These are phyloP conservation scores for Chalaropsis thielavioides DNA, from an alignment of 2,329 filamentous ascomycete genomes.

Conservation along the genomic window DNA sequence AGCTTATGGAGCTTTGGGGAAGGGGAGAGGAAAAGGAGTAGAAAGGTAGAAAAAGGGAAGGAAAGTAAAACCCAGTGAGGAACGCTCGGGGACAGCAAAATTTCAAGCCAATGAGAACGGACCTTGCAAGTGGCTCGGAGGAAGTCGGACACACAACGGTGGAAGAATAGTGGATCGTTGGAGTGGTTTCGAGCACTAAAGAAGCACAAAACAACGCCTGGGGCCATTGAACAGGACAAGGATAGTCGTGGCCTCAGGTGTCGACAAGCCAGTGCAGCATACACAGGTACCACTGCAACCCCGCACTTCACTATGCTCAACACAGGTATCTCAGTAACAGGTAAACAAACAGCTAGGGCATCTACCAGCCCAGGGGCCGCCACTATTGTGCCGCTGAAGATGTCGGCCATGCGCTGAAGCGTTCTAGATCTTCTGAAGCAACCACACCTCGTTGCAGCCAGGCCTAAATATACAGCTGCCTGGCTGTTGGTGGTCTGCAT, in stretches of 20 bases:
- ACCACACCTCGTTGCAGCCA: background rate
- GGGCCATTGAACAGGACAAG: slow-evolving; percentile 3
- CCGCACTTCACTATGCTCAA: slow-evolving; percentile 15
- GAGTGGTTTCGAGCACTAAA: slow-evolving; percentile 13
- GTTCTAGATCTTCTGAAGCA: background rate
- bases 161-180: slow-evolving; percentile 18
- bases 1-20: slow-evolving; percentile 19
- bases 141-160: slow-evolving; percentile 18
- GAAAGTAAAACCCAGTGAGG: slow-evolving; percentile 18
- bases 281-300: slow-evolving; percentile 13
- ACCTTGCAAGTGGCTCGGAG: slow-evolving; percentile 17
- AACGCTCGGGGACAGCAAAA: slow-evolving; percentile 19
- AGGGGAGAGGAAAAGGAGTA: slow-evolving; percentile 19
- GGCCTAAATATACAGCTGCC: too few relatives aligned
- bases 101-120: slow-evolving; percentile 18
- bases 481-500: background rate
- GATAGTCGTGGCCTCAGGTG: slow-evolving; percentile 17
- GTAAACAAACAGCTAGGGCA: background rate
- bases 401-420: background rate
- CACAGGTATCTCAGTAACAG: slow-evolving; percentile 16
- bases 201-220: slow-evolving; percentile 12
- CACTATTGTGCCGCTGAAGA: slow-evolving; percentile 3
- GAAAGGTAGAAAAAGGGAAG: slow-evolving; percentile 17
- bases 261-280: slow-evolving; percentile 15
- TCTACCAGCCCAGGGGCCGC: slow-evolving; percentile 1